Percentiles rank a stretch among this genome's conserved stretches.
Evolutionary conservation across 176 grass and related monocot genomes (phyloP).

Genomic region (Juncus effusus): DNA sequence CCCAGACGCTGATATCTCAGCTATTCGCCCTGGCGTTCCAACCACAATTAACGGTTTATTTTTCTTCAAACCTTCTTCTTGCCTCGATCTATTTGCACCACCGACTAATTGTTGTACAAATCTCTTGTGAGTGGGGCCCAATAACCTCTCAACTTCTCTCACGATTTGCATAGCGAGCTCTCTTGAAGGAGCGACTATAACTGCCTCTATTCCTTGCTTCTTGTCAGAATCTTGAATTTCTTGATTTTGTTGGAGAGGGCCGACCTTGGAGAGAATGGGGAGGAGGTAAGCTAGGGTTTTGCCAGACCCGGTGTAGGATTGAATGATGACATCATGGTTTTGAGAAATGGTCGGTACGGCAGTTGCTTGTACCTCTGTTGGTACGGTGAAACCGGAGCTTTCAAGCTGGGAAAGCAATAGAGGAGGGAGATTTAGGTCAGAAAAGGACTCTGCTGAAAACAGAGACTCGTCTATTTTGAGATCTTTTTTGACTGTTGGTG

Average conservation of each 20-base stretch:
- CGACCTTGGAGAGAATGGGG: constrained; percentile 74
- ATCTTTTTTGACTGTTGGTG: constrained; percentile 29
- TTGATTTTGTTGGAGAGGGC: constrained; percentile 39
- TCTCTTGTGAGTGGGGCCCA: constrained; percentile 73
- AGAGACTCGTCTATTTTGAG: constrained; percentile 72
- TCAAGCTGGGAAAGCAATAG: constrained; percentile 57
- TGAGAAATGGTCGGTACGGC: constrained; percentile 74
- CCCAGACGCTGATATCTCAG: constrained; percentile 82
- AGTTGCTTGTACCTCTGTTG: constrained; percentile 83
- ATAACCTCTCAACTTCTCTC: constrained; percentile 69
- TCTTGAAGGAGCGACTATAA: constrained; percentile 90
- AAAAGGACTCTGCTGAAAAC: constrained; percentile 77
- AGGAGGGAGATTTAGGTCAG: constrained; percentile 69
- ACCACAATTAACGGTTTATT: constrained; percentile 82
- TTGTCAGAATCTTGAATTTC: constrained; percentile 29
- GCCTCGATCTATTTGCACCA: constrained; percentile 77
- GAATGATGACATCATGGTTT: constrained; percentile 76
- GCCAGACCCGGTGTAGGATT: constrained; percentile 84
- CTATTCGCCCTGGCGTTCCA: constrained; percentile 83
- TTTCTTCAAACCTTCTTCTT: constrained; percentile 93
- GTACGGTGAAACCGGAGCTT: constrained; percentile 56
- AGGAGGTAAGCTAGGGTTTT: constrained; percentile 88
- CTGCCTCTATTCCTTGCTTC: constrained; percentile 67
- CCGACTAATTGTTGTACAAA: constrained; percentile 88
- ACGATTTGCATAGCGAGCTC: constrained; percentile 96